Evolutionary conservation across 2,329 filamentous ascomycete species (phyloP), one percentile per base, ranked within the genome.

Genomic region (Sordariomycetes sp.): DNA sequence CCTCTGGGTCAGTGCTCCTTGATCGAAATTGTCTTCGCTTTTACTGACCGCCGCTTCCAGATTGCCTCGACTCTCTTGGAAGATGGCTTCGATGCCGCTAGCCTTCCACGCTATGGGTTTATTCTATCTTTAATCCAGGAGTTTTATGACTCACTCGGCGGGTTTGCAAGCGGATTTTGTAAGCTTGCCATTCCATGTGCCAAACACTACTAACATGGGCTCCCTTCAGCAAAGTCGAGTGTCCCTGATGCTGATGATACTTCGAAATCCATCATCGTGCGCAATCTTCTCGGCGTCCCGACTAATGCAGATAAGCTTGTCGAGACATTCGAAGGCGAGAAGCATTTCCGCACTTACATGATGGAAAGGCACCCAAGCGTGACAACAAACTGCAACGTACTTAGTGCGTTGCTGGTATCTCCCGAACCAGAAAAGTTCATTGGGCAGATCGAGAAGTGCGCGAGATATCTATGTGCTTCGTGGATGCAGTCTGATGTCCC

Each of bases 191-290:
- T n/a, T n/a, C n/a, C n/a, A n/a, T n/a, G n/a, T n/a, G n/a, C n/a
- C n/a, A n/a, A n/a, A n/a, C n/a, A n/a, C n/a, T n/a, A n/a, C n/a
- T n/a, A n/a, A n/a, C n/a, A n/a, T n/a, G n/a, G n/a, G n/a, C n/a
- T n/a, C n/a, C n/a, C n/a, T n/a, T n/a, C n/a, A n/a, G n/a, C n/a
- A n/a, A n/a, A n/a, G n/a, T n/a, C n/a, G n/a, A n/a, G n/a, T n/a
- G n/a, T n/a, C n/a, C 32, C 25, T 5, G 43, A 46, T 34, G 42
- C 32, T 5, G 43, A 46, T 29, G 42, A 46, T 32, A 44, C 33
- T 2, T 39, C 43, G 12, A 44, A 39, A 21, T 21, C 29, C n/a
- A 33, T 46, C 15, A 24, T 27, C 6, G 21, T 30, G 12, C 35
- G 44, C n/a, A 28, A 14, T 7, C 27, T 17, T 4, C 36, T 39